Conservation (phyloP, 2,329 filamentous ascomycete genomes). For the Leptoxyphium fumago region DNA sequence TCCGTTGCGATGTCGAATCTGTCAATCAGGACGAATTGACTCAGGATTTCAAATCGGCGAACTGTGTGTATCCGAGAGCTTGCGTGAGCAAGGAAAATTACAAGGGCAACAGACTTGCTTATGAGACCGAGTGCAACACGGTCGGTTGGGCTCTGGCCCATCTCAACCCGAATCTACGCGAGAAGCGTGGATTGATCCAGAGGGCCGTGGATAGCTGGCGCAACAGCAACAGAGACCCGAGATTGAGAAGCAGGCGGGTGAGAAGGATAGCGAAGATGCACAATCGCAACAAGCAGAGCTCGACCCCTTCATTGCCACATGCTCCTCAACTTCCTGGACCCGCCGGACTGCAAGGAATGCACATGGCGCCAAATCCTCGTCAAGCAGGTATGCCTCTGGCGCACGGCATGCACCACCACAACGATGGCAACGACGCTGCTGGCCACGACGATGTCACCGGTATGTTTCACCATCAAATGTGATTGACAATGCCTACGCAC, state of each 20-base stretch:
- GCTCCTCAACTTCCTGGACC: conserved; percentile 50
- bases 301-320: conserved; percentile 2
- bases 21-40: conserved; percentile 78
- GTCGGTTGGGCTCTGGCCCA: conserved; percentile 99
- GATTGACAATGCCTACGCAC: conserved; percentile 28
- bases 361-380: conserved; percentile 41
- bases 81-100: conserved; percentile 94
- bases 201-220: conserved; percentile 96
- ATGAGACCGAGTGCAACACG: conserved; percentile 97
- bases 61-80: conserved; percentile 92
- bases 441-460: conserved; percentile 73
- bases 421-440: conserved; percentile 50
- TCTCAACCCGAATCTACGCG: conserved; percentile 76
- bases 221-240: conserved; percentile 94
- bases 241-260: conserved; percentile 79
- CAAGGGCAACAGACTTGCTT: conserved; percentile 84
- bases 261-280: conserved; percentile 93
- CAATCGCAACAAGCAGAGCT: conserved; percentile 37
- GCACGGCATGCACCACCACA: conserved; percentile 49
- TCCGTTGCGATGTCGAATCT: conserved; percentile 93
- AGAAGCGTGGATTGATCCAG: conserved; percentile 91
- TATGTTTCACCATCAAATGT: conserved; percentile 98
- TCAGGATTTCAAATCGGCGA: conserved; percentile 89
- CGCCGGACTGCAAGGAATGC: conserved; percentile 45
- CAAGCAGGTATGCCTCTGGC: conserved; percentile 49